Evolutionary conservation across 1,284 basidiomycete species (phyloP), one percentile per base, ranked within the genome.

Genomic region (Ceratobasidium papillatum): DNA sequence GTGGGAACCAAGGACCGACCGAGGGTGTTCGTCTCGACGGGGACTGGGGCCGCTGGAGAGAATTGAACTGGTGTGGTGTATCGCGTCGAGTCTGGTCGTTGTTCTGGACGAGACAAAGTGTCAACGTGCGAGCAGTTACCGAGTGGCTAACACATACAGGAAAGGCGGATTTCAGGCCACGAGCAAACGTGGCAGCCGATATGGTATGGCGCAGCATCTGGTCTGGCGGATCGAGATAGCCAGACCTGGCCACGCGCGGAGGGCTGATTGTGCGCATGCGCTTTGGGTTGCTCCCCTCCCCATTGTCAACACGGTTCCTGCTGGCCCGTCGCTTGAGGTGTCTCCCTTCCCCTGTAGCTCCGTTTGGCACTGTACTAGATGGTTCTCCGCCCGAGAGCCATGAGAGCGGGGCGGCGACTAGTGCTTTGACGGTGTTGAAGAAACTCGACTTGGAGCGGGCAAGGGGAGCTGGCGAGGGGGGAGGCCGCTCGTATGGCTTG

Each of bases 341-440:
- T 30, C 22, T 59, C 22, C 27, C 49, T 25, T 66, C 66, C 52
- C 52, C 66, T 11, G n/a, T 2, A 1, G 52, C 54, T 11, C 34
- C 52, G n/a, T 56, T 38, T 17, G 61, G 2, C 11, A 36, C 66
- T 19, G 47, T 11, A 41, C 34, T 66, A 32, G 49, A 25, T 25
- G 27, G 3, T n/a, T 69, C 52, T 27, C 34, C 41, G 36, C 51
- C 52, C 38, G 52, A 41, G 14, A 69, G 86, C 89, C 90, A 90
- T 76, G 84, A 78, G 77, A 91, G 84, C 58, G 90, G 89, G 17
- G 88, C 87, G 22, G 89, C 86, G 77, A 91, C 89, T 80, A 91
- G 83, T 81, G 84, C 87, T 83, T 87, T 91, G 80, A 91, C 77
- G 12, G 80, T 77, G 30, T 72, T 76, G 58, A 78, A 74, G 69